Evolutionary conservation across 169 alveolate species (phyloP), one percentile per base, ranked within the genome.

Genomic region (Eimeria tenella): DNA sequence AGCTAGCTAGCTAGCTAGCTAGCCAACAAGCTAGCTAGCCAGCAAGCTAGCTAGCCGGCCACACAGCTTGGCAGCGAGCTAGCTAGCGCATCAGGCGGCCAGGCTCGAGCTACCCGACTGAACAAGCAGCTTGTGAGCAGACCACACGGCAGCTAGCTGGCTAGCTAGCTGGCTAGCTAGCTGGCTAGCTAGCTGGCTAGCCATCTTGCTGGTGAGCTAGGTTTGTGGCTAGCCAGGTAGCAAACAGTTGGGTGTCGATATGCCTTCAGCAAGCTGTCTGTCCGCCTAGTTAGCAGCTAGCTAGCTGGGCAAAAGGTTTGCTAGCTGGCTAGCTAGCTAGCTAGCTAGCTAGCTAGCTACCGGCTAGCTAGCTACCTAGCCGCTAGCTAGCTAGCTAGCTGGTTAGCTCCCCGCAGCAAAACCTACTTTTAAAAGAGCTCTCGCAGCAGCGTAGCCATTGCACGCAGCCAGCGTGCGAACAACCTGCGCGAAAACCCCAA

Each of bases 381-480:
- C 5, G 71, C 70, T n/a, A 50, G 70, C 58, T 2, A 58, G 3
- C 68, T 58, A 74, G 62, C 15, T 15, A 1, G 62, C 62, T 6
- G 56, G 13, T 3, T 70, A 10, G 81, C 81, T 25, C 11, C 17
- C 81, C 3, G 81, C 3, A 25, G 55, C 15, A 9, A 13, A 25
- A 7, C 83, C 15, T 77, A 79, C 94, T 84, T 79, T 75, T 19
- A 73, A 5, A 52, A 90, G 19, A 9, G 90, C 68, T 31, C 94
- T 75, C 4, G 94, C 94, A 21, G 86, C 83, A 3, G 60, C 90
- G 52, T 90, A 86, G 58, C 79, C 90, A 10, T 90, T 62, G 74
- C 70, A 86, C 7, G 56, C 79, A 62, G 75, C 93, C 31, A 86
- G 25, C 5, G 82, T 65, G 55, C 63, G 52, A 15, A 86, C 81